phyloP scores from a whole-genome alignment of 164 flowering plant species.

The Nelumbo lutea region DNA sequence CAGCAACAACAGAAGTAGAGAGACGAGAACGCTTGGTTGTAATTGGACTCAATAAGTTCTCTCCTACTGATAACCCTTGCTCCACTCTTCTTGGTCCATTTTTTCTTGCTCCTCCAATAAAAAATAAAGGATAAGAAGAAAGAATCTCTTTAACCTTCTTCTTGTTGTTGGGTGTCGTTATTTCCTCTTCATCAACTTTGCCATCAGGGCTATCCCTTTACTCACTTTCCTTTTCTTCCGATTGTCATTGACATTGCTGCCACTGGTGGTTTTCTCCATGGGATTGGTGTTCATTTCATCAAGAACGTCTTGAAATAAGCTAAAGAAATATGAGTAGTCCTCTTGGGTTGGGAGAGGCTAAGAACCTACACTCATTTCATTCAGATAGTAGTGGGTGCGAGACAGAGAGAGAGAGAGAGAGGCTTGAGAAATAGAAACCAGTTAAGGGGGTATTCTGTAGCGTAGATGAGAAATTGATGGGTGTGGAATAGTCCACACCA shows the following conservation, averaged over 20 bases:
- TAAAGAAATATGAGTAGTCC: background rate
- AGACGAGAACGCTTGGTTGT: slow-evolving; percentile 31
- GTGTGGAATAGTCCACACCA: too few species aligned
- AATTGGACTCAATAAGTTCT: slow-evolving; percentile 27
- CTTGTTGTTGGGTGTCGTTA: slow-evolving; percentile 16
- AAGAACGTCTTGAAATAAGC: slow-evolving; percentile 6
- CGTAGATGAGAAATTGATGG: too few species aligned
- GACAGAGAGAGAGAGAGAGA: too few species aligned
- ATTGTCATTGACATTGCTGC: background rate
- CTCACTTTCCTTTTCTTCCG: background rate
- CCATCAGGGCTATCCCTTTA: background rate
- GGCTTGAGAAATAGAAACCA: too few species aligned
- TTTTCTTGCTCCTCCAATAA: slow-evolving; percentile 51
- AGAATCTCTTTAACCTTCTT: slow-evolving; percentile 37
- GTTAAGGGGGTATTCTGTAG: too few species aligned
- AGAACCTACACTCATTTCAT: slow-evolving; percentile 13
- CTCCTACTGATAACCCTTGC: slow-evolving; percentile 17
- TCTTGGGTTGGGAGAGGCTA: slow-evolving; percentile 1
- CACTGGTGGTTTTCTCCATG: background rate
- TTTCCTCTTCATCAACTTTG: slow-evolving; percentile 4
- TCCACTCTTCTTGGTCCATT: slow-evolving; percentile 22
- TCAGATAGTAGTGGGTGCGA: background rate
- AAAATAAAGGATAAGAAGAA: slow-evolving; percentile 24
- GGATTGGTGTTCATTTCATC: slow-evolving; percentile 16
- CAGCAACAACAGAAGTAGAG: background rate